Percentiles rank a stretch among this genome's conserved stretches.
Conservation (phyloP, 192 early-diverging fungal species). For the Backusella circina region DNA sequence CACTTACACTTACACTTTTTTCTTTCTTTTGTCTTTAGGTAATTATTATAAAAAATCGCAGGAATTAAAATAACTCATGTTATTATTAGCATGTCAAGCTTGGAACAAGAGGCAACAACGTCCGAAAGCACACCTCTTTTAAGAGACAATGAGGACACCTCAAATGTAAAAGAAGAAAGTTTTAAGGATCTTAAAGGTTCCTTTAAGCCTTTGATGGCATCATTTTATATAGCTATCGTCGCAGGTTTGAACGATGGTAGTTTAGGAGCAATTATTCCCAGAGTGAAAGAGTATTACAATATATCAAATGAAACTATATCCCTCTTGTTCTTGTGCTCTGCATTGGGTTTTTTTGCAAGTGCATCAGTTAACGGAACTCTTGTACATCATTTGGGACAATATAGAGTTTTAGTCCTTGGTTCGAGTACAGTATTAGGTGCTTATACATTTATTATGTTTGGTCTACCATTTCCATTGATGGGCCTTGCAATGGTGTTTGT, state of each 20-base stretch:
- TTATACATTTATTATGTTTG: constrained; percentile 18
- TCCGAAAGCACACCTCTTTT: background rate
- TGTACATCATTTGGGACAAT: constrained; percentile 18
- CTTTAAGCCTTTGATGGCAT: background rate
- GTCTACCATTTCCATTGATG: constrained; percentile 26
- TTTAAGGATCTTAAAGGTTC: constrained; percentile 5
- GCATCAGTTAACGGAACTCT: constrained; percentile 26
- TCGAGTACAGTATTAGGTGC: background rate
- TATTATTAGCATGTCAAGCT: background rate
- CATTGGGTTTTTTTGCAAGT: constrained; percentile 22
- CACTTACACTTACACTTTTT: no score
- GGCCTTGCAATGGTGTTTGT: constrained; percentile 16
- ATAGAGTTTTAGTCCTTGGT: constrained; percentile 10
- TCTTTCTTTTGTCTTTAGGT: background rate
- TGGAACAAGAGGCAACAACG: background rate
- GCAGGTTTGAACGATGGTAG: constrained; percentile 26
- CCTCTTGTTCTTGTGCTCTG: constrained; percentile 19
- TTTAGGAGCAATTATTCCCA: constrained; percentile 28
- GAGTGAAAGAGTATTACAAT: constrained; percentile 27
- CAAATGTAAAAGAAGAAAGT: background rate
- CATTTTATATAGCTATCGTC: constrained; percentile 14
- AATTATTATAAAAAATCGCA: background rate
- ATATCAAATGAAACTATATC: constrained; percentile 29
- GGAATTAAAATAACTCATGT: background rate
- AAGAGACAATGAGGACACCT: background rate